These are phyloP conservation scores for Nitzschia putrida DNA, from an alignment of 108 stramenopile genomes.

Conservation along the genomic window DNA sequence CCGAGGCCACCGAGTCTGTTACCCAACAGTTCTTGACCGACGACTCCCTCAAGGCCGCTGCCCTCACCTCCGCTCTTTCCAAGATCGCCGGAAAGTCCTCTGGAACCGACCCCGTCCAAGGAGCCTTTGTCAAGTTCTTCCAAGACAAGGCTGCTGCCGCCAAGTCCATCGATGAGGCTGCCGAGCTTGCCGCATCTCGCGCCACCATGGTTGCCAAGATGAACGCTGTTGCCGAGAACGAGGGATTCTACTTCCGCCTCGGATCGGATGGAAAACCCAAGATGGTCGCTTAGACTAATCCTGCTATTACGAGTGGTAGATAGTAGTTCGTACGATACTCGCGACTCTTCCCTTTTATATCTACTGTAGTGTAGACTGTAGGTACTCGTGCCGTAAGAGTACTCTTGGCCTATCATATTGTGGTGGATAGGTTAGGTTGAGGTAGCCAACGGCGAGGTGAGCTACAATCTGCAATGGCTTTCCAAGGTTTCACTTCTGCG, in stretches of 20 bases:
- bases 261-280: constrained; percentile 69
- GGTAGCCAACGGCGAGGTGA: too few relatives aligned
- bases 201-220: constrained; percentile 74
- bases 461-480: too few relatives aligned
- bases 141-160: constrained; percentile 68
- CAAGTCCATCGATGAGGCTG: constrained; percentile 63
- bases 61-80: constrained; percentile 67
- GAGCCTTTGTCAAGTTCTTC: constrained; percentile 77
- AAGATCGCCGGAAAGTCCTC: constrained; percentile 57
- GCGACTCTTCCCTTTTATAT: too few relatives aligned
- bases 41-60: constrained; percentile 75
- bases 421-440: too few relatives aligned
- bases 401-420: too few relatives aligned
- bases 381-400: too few relatives aligned
- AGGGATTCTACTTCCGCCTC: constrained; percentile 78
- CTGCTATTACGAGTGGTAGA: too few relatives aligned
- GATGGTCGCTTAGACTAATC: constrained; percentile 55
- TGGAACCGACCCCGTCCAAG: constrained; percentile 67
- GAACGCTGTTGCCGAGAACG: constrained; percentile 73
- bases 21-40: constrained; percentile 59
- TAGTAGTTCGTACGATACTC: too few relatives aligned
- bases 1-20: constrained; percentile 77
- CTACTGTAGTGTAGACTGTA: too few relatives aligned
- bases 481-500: too few relatives aligned
- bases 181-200: constrained; percentile 62